Evolutionary conservation across 2,329 filamentous ascomycete genomes (phyloP).

Genomic region (Aspergillus glaucus): DNA sequence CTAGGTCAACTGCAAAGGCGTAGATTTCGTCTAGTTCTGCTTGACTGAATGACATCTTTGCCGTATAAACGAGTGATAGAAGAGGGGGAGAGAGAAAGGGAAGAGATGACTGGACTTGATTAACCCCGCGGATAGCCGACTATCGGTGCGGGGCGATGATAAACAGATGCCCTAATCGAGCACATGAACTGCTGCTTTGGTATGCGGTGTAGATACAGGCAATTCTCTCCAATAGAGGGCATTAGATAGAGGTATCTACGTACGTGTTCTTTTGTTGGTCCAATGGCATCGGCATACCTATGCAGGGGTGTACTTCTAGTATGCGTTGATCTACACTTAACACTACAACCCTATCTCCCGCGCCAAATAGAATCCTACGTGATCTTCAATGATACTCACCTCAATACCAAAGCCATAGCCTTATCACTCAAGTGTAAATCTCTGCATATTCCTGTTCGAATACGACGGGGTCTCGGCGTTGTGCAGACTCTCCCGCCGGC

Average conservation of each 20-base stretch:
- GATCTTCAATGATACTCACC: no score
- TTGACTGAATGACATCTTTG: slow-evolving; percentile 17
- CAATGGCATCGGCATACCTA: no score
- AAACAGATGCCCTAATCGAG: neutral
- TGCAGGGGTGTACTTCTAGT: no score
- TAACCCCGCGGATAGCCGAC: neutral
- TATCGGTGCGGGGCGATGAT: neutral
- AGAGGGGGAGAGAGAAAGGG: neutral
- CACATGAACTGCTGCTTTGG: neutral
- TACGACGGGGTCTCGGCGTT: neutral
- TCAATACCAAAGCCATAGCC: no score
- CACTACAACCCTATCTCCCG: no score
- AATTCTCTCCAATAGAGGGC: no score
- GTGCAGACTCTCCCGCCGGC: slow-evolving; percentile 8
- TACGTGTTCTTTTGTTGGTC: no score
- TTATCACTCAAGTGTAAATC: neutral
- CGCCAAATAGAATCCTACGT: no score
- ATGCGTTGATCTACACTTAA: no score
- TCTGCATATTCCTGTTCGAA: neutral
- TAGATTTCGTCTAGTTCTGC: slow-evolving; percentile 60
- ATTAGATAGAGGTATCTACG: no score
- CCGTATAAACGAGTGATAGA: neutral
- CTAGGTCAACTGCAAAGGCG: slow-evolving; percentile 63
- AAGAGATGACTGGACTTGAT: neutral
- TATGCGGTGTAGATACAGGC: no score